phyloP scores from a whole-genome alignment of 768 basidiomycete species.

The Trametes meyenii region DNA sequence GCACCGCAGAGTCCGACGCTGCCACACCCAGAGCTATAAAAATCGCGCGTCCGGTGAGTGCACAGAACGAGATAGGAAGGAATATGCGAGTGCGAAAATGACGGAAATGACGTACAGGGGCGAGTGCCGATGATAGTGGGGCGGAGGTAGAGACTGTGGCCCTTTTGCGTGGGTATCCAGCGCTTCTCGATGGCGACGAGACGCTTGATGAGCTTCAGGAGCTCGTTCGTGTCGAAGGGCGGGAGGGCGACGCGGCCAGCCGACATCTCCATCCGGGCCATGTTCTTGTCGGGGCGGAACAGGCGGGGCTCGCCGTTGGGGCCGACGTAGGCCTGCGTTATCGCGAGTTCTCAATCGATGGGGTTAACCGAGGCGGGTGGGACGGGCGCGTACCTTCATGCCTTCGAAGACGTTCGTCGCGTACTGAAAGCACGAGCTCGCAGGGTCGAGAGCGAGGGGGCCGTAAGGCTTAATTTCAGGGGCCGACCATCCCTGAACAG shows the following conservation, averaged over 20 bases:
- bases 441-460: constrained; percentile 60
- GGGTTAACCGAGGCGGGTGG: neutral
- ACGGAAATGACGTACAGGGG: constrained; percentile 32
- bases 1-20: constrained; percentile 76
- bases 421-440: constrained; percentile 61
- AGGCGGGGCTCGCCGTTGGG: constrained; percentile 73
- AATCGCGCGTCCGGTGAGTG: neutral
- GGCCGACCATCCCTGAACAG: constrained; percentile 64
- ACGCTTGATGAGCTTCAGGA: constrained; percentile 59
- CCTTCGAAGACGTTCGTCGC: constrained; percentile 64
- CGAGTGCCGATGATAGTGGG: constrained; percentile 67
- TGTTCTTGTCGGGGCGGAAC: constrained; percentile 85
- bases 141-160: constrained; percentile 86
- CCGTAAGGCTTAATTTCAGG: constrained; percentile 77
- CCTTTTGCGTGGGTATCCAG: constrained; percentile 80
- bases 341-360: neutral
- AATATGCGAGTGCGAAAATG: neutral
- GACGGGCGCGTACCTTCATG: constrained; percentile 54
- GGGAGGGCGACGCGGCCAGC: constrained; percentile 75
- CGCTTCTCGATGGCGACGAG: constrained; percentile 72
- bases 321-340: constrained; percentile 62
- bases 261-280: constrained; percentile 76
- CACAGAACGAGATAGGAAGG: neutral
- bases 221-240: constrained; percentile 47
- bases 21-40: constrained; percentile 58